These are phyloP conservation scores for Candida maltosa DNA, from an alignment of 805 yeast species.

Conservation along the genomic window DNA sequence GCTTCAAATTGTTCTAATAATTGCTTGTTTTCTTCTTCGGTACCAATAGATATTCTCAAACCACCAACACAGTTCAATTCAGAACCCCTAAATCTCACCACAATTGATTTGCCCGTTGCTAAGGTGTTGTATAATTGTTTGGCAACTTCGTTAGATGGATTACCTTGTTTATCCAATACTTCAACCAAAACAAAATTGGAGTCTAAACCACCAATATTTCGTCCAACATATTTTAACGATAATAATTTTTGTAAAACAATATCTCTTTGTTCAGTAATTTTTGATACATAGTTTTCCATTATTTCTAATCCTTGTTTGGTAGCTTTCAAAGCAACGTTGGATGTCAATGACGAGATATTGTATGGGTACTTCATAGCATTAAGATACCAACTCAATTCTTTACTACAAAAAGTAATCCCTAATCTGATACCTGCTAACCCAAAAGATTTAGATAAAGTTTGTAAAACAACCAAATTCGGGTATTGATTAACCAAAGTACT, in stretches of 20 bases:
- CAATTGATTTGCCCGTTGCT: constrained; percentile 74
- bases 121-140: constrained; percentile 58
- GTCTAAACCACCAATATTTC: constrained; percentile 77
- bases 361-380: constrained; percentile 96
- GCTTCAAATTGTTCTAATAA: constrained; percentile 49
- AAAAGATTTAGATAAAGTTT: constrained; percentile 90
- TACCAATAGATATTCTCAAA: constrained; percentile 84
- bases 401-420: constrained; percentile 72
- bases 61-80: constrained; percentile 90
- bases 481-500: constrained; percentile 76
- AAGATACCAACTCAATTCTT: constrained; percentile 59
- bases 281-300: constrained; percentile 55
- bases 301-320: constrained; percentile 51
- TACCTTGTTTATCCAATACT: constrained; percentile 57
- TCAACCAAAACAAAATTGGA: constrained; percentile 82
- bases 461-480: constrained; percentile 83
- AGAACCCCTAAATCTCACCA: constrained; percentile 85
- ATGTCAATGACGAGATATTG: constrained; percentile 79
- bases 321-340: constrained; percentile 74
- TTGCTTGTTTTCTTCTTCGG: constrained; percentile 63
- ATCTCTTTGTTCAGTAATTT: constrained; percentile 54
- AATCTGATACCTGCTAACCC: constrained; percentile 94
- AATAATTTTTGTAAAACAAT: constrained; percentile 52
- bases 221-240: constrained; percentile 61
- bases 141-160: constrained; percentile 70